A percentile compares a stretch with the other conserved stretches of the same genome.
Conservation (phyloP, 2,329 filamentous ascomycete genomes). For the Cadophora luteo-olivacea region DNA sequence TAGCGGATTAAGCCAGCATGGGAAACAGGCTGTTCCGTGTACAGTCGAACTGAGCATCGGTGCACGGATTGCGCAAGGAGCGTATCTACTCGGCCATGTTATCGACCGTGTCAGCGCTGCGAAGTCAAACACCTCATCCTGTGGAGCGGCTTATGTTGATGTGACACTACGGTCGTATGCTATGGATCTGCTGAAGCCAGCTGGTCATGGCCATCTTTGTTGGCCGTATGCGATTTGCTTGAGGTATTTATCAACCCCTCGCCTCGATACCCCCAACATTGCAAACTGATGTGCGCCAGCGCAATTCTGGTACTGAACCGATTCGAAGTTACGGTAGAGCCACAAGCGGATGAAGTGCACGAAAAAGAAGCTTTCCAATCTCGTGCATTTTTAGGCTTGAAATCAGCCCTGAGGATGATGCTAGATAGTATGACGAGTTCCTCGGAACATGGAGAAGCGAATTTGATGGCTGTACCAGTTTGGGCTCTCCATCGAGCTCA, state of each 20-base stretch:
- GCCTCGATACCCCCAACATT: neutral
- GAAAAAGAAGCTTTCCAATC: neutral
- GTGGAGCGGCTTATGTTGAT: constrained; percentile 12
- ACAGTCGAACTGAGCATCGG: constrained; percentile 7
- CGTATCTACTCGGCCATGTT: constrained; percentile 13
- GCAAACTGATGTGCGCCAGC: neutral
- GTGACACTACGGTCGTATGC: constrained; percentile 13
- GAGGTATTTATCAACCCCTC: neutral
- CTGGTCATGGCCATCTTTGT: constrained; percentile 14
- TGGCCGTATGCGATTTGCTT: constrained; percentile 16
- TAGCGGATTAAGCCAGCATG: neutral
- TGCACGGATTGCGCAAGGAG: constrained; percentile 20
- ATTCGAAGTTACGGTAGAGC: constrained; percentile 4
- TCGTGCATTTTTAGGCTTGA: neutral
- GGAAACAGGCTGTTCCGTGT: neutral
- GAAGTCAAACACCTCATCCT: constrained; percentile 9
- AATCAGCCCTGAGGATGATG: constrained; percentile 7
- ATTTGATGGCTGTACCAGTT: neutral
- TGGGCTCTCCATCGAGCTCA: constrained; percentile 2
- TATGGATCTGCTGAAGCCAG: constrained; percentile 17
- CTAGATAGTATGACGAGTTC: neutral
- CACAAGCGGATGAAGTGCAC: neutral
- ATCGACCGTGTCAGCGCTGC: constrained; percentile 18
- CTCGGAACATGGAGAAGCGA: neutral
- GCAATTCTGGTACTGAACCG: constrained; percentile 1